Conservation (phyloP, 2,329 filamentous ascomycete species). For the Trichophyton equinum region DNA sequence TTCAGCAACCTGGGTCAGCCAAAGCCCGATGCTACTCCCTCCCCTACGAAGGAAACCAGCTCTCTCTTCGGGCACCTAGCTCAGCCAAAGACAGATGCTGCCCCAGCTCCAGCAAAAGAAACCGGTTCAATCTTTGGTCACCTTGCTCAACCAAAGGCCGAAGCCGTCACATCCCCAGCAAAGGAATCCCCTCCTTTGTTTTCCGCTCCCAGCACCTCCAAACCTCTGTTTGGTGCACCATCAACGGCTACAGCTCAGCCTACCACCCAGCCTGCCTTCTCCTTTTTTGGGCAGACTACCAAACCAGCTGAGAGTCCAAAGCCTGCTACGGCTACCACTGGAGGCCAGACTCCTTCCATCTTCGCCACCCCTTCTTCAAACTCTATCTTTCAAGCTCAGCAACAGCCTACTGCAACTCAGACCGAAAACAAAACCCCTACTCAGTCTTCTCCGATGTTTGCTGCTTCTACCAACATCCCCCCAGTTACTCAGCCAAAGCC, state of each 20-base stretch:
- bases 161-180: background rate
- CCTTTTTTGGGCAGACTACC: constrained; percentile 1
- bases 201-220: background rate
- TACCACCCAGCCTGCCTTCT: background rate
- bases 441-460: background rate
- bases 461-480: background rate
- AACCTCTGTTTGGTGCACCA: background rate
- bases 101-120: background rate
- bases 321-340: background rate
- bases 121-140: constrained; percentile 4
- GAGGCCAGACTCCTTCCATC: constrained; percentile 1
- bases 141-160: background rate
- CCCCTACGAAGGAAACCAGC: background rate
- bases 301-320: background rate
- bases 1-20: too few relatives aligned
- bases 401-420: background rate
- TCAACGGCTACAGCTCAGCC: background rate
- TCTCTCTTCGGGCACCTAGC: background rate
- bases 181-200: background rate
- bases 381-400: constrained; percentile 5
- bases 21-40: too few relatives aligned
- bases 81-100: background rate
- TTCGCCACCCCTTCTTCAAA: background rate
- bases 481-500: background rate
- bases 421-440: background rate